A percentile compares a stretch with the other conserved stretches of the same genome.
Evolutionary conservation across 257 asterid species (phyloP).

Genomic region (Plectranthus barbatus): DNA sequence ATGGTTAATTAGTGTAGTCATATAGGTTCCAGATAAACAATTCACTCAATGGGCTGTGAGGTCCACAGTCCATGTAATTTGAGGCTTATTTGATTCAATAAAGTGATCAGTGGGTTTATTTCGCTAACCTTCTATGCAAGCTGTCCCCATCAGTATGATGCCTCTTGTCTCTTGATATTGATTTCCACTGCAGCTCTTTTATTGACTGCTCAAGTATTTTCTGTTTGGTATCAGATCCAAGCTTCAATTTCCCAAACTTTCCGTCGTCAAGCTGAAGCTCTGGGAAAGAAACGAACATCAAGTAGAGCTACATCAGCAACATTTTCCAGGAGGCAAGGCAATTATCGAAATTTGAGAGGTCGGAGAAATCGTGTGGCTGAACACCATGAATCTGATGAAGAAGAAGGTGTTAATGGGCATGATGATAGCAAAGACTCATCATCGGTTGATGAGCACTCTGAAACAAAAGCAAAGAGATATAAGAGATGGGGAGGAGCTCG

Average conservation of each 20-base stretch:
- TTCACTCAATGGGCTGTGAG: constrained; percentile 2
- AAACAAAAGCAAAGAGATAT: constrained; percentile 45
- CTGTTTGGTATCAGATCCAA: constrained; percentile 51
- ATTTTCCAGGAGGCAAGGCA: constrained; percentile 49
- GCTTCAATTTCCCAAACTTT: constrained; percentile 74
- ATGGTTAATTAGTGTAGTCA: not conserved
- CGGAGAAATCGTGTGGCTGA: constrained; percentile 52
- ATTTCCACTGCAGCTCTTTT: not conserved
- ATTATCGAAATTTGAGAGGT: constrained; percentile 44
- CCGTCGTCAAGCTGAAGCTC: constrained; percentile 76
- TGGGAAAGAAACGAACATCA: constrained; percentile 58
- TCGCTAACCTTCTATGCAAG: not conserved
- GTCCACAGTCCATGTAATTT: not conserved
- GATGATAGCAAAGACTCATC: constrained; percentile 72
- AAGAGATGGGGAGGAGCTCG: constrained; percentile 54
- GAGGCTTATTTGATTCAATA: not conserved
- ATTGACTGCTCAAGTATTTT: constrained; percentile 5
- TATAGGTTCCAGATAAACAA: not conserved
- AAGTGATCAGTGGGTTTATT: not conserved
- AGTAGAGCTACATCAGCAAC: constrained; percentile 39
- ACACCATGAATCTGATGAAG: constrained; percentile 60
- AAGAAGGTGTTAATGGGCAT: constrained; percentile 55
- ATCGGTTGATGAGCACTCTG: constrained; percentile 68
- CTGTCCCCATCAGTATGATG: not conserved
- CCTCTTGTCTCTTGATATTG: not conserved